Percentiles rank a stretch among this genome's conserved stretches.
Evolutionary conservation across 768 basidiomycete genomes (phyloP).

Genomic region (Xanthoconium stramineum): DNA sequence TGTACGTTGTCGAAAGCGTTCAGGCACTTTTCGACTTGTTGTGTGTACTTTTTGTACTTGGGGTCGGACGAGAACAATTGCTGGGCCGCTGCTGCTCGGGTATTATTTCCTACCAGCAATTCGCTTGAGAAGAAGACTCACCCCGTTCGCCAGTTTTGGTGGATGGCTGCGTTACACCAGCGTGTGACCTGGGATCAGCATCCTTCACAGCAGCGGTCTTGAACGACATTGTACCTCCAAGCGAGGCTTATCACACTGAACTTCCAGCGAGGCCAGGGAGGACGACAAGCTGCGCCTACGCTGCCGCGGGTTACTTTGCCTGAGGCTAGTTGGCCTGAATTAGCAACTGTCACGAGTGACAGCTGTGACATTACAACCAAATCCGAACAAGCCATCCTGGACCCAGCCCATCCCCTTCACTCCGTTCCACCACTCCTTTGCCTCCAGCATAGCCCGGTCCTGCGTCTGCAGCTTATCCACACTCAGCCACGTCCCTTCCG

Average conservation of each 20-base stretch:
- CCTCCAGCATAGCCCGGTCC: constrained; percentile 49
- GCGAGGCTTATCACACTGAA: constrained; percentile 14
- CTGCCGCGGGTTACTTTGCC: neutral
- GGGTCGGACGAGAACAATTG: constrained; percentile 74
- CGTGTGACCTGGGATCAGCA: constrained; percentile 14
- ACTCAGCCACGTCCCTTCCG: constrained; percentile 46
- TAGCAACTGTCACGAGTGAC: constrained; percentile 20
- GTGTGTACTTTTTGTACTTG: constrained; percentile 90
- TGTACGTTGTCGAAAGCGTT: constrained; percentile 93
- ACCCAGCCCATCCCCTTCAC: constrained; percentile 35
- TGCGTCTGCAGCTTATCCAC: constrained; percentile 62
- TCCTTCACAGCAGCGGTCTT: constrained; percentile 17
- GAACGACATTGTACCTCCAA: constrained; percentile 18
- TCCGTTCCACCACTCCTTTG: constrained; percentile 82
- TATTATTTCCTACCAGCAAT: neutral
- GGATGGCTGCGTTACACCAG: constrained; percentile 9
- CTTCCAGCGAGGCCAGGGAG: constrained; percentile 4
- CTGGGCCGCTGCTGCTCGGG: constrained; percentile 43
- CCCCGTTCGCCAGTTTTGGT: constrained; percentile 30
- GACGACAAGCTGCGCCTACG: neutral
- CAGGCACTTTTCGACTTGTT: constrained; percentile 90
- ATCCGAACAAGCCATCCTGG: constrained; percentile 12
- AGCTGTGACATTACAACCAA: constrained; percentile 6
- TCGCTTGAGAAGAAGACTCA: constrained; percentile 16
- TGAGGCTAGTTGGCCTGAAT: constrained; percentile 1